Conservation (phyloP, 2,329 filamentous ascomycete species). For the Exophiala mesophila region DNA sequence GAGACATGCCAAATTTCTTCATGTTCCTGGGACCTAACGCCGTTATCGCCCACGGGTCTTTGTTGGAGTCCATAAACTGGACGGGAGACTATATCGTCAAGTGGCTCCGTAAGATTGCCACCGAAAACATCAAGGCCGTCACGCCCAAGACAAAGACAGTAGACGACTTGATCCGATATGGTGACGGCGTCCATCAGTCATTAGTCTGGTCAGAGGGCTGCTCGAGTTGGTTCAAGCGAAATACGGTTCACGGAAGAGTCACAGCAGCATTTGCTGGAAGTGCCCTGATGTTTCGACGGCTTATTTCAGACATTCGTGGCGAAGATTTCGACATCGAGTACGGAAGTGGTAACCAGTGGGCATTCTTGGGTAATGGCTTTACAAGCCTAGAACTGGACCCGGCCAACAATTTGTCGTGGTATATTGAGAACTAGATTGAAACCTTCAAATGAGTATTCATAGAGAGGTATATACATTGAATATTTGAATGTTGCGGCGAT, state of each 20-base stretch:
- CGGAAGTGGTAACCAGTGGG: slow-evolving; percentile 36
- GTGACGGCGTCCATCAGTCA: slow-evolving; percentile 44
- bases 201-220: slow-evolving; percentile 30
- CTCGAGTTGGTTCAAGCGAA: slow-evolving; percentile 50
- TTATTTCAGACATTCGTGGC: not conserved
- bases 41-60: not conserved
- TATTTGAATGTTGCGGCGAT: not conserved
- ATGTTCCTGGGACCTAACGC: slow-evolving; percentile 20
- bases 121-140: slow-evolving; percentile 28
- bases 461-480: not conserved
- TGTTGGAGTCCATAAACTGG: not conserved
- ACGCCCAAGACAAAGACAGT: slow-evolving; percentile 41
- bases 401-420: not conserved
- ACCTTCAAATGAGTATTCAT: not conserved
- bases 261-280: slow-evolving; percentile 42
- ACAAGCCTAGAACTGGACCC: not conserved
- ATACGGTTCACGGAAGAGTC: slow-evolving; percentile 39
- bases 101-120: slow-evolving; percentile 46
- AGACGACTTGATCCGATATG: slow-evolving; percentile 45
- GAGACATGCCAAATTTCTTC: slow-evolving; percentile 33
- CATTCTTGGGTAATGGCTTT: slow-evolving; percentile 37
- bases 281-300: slow-evolving; percentile 5
- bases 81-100: slow-evolving; percentile 45
- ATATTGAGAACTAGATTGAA: not conserved
- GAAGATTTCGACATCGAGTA: slow-evolving; percentile 33